A percentile compares a stretch with the other conserved stretches of the same genome.
Evolutionary conservation across 2,329 filamentous ascomycete genomes (phyloP).

Genomic region (Exophiala sp.): DNA sequence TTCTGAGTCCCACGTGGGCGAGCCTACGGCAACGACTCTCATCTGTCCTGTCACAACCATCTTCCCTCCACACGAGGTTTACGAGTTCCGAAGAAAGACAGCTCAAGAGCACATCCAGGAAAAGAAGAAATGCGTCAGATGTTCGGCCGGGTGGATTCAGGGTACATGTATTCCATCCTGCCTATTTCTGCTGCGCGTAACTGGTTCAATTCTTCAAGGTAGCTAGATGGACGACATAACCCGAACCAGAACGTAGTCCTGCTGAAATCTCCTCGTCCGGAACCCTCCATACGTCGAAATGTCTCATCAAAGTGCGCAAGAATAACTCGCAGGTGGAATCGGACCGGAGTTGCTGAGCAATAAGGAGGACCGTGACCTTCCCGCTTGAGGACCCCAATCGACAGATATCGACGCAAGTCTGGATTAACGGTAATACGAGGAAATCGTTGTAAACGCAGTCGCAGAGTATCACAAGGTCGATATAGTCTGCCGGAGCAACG

Average conservation of each 20-base stretch:
- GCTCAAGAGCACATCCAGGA: too few relatives aligned
- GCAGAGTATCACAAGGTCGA: conserved; percentile 74
- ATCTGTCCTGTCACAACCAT: too few relatives aligned
- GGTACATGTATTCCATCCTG: background rate
- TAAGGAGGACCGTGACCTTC: conserved; percentile 62
- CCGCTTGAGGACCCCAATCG: conserved; percentile 43
- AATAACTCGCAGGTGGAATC: conserved; percentile 79
- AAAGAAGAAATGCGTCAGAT: too few relatives aligned
- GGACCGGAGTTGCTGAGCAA: conserved; percentile 84
- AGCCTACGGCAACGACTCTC: too few relatives aligned
- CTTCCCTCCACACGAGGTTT: too few relatives aligned
- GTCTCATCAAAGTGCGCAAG: conserved; percentile 60
- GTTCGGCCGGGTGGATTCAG: too few relatives aligned
- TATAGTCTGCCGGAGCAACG: conserved; percentile 33
- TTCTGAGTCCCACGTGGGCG: too few relatives aligned
- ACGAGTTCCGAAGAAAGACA: too few relatives aligned
- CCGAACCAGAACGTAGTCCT: conserved; percentile 57
- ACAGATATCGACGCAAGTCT: conserved; percentile 71
- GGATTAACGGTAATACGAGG: conserved; percentile 73
- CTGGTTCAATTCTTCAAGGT: conserved; percentile 43
- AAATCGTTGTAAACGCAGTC: conserved; percentile 96
- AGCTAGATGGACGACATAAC: conserved; percentile 78
- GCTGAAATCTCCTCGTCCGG: conserved; percentile 56
- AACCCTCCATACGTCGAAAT: conserved; percentile 72
- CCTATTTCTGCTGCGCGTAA: background rate